Evolutionary conservation across 108 stramenopile species (phyloP), one percentile per base, ranked within the genome.

Genomic region (Fragilaria radians): DNA sequence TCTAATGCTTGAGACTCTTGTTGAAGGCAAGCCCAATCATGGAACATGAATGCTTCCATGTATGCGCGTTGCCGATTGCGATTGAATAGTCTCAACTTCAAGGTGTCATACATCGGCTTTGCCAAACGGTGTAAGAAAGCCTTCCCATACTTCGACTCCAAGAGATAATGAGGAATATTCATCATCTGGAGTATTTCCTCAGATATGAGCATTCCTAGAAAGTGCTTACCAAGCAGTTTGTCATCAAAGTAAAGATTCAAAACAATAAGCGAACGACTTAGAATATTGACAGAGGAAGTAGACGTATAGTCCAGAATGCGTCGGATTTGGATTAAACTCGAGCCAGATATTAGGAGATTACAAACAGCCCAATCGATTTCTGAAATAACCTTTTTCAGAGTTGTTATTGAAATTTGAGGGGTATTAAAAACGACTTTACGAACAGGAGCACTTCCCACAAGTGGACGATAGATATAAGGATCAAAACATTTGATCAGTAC

Each of bases 161-260:
- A 67, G 3, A 81, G 32, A 28, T 7, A 30, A 19, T 70, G 70
- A 28, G 82, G 82, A 27, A 84, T 59, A 21, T 61, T 74, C 1
- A 68, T 59, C n/a, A 65, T 47, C 52, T 84, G 81, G 47, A 63
- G 71, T 73, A 91, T 81, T 48, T 86, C 49, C 46, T 67, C 55
- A 48, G 67, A 71, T 26, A 87, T 81, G 59, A 76, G 46, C n/a
- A 63, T 59, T 28, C 55, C 31, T 23, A 91, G 57, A 7, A 62
- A 58, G 67, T 84, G 63, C 56, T 84, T 82, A 3, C 89, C 89
- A 18, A 91, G 72, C 0, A 91, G 48, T 48, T 68, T 70, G 24
- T 91, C 84, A 59, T 88, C 85, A 65, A 91, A 91, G 66, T 86
- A 91, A 27, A 91, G 68, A 72, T 87, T 88, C 34, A 88, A 59